A percentile compares a stretch with the other conserved stretches of the same genome.
Evolutionary conservation across 2,329 filamentous ascomycete genomes (phyloP).

Genomic region (Scolecobasidium constrictum): DNA sequence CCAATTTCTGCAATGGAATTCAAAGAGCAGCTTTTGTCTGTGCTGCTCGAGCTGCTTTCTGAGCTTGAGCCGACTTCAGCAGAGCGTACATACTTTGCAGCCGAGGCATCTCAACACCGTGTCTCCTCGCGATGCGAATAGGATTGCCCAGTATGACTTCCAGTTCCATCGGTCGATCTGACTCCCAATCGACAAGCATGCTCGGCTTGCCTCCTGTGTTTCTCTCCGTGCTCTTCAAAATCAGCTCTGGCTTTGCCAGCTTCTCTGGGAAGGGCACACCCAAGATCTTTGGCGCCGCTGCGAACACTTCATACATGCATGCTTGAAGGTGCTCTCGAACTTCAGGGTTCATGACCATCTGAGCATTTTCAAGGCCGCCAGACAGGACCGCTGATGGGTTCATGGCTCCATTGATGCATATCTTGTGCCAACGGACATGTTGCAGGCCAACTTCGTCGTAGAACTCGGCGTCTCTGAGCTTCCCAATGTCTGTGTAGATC

Average conservation of each 20-base stretch:
- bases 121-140: conserved; percentile 50
- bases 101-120: conserved; percentile 54
- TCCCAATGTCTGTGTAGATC: conserved; percentile 47
- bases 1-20: too few species aligned
- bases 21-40: too few species aligned
- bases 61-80: conserved; percentile 49
- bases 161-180: conserved; percentile 53
- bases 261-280: conserved; percentile 48
- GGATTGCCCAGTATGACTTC: conserved; percentile 66
- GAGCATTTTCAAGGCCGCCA: conserved; percentile 52
- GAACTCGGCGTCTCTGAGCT: conserved; percentile 53
- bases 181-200: conserved; percentile 63
- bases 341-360: conserved; percentile 55
- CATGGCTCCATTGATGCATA: conserved; percentile 66
- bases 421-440: conserved; percentile 64
- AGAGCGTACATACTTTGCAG: conserved; percentile 58
- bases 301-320: conserved; percentile 60
- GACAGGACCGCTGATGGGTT: conserved; percentile 61
- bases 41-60: too few species aligned
- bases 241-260: conserved; percentile 52
- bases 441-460: conserved; percentile 58
- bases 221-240: conserved; percentile 50
- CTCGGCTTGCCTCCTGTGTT: conserved; percentile 52
- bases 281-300: conserved; percentile 51
- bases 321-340: conserved; percentile 50